phyloP scores from a whole-genome alignment of 1,139 yeast species.

The Hyphopichia khmerensis region DNA sequence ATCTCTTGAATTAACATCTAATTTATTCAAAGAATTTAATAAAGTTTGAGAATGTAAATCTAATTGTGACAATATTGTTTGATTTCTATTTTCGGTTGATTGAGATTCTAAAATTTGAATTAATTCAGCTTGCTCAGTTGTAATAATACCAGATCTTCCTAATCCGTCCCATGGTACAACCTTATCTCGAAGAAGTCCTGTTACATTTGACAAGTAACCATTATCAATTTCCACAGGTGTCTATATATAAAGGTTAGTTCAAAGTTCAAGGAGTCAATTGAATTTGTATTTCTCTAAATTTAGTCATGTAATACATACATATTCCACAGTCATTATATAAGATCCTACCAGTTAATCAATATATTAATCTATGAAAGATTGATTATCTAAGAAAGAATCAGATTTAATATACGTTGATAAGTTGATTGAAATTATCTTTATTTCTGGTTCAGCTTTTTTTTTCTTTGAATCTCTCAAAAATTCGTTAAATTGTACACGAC shows the following conservation, averaged over 20 bases:
- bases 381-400: no score
- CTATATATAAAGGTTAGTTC: conserved; percentile 7
- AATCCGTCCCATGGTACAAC: conserved; percentile 94
- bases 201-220: conserved; percentile 69
- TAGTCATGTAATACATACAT: conserved; percentile 11
- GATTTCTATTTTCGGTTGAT: conserved; percentile 35
- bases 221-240: conserved; percentile 50
- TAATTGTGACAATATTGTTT: conserved; percentile 43
- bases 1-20: conserved; percentile 46
- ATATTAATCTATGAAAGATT: not conserved
- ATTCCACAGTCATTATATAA: conserved; percentile 15
- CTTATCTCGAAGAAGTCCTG: conserved; percentile 72
- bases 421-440: not conserved
- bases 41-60: conserved; percentile 58
- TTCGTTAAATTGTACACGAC: not conserved
- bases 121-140: conserved; percentile 63
- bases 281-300: not conserved
- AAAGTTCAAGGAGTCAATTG: no score
- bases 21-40: conserved; percentile 54
- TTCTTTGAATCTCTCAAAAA: not conserved
- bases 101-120: conserved; percentile 66
- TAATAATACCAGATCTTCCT: conserved; percentile 69
- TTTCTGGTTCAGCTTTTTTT: not conserved
- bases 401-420: not conserved
- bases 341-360: not conserved